phyloP scores from a whole-genome alignment of 1,284 basidiomycete species.

The Leccinum griseonigrum region DNA sequence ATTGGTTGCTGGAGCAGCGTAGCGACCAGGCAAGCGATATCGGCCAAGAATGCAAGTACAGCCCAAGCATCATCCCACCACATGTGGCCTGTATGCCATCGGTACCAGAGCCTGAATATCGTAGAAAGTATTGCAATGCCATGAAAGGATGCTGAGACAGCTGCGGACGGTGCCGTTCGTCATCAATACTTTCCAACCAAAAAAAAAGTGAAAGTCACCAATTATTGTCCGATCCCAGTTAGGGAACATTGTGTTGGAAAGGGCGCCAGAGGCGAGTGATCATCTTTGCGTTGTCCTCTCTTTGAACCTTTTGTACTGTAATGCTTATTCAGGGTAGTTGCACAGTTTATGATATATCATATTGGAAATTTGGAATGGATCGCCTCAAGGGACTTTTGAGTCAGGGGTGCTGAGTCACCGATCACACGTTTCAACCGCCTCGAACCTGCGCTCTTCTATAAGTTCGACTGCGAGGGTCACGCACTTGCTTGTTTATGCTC shows the following conservation, averaged over 20 bases:
- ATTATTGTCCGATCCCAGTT: slow-evolving; percentile 13
- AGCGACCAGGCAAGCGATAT: slow-evolving; percentile 13
- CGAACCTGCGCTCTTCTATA: not conserved
- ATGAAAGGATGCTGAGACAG: slow-evolving; percentile 20
- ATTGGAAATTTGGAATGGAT: not conserved
- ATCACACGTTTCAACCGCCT: not conserved
- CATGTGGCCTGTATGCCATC: slow-evolving; percentile 18
- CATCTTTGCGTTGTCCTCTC: too few relatives aligned
- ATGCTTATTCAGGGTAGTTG: not conserved
- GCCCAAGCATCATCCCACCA: slow-evolving; percentile 33
- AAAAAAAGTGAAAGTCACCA: slow-evolving; percentile 6
- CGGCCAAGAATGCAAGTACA: slow-evolving; percentile 16
- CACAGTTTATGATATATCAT: not conserved
- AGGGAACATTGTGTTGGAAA: slow-evolving; percentile 18
- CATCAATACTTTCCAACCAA: not conserved
- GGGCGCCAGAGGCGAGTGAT: not conserved
- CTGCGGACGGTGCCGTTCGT: slow-evolving; percentile 6
- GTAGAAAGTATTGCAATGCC: slow-evolving; percentile 23
- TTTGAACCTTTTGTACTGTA: slow-evolving; percentile 5
- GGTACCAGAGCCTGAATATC: slow-evolving; percentile 26
- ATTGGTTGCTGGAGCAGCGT: slow-evolving; percentile 12
- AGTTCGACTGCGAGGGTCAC: not conserved
- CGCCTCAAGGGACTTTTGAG: not conserved
- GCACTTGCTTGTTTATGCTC: not conserved
- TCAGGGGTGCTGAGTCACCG: not conserved